phyloP scores from a whole-genome alignment of 495 filamentous ascomycete genomes.

The Lasiosphaeria hispida region DNA sequence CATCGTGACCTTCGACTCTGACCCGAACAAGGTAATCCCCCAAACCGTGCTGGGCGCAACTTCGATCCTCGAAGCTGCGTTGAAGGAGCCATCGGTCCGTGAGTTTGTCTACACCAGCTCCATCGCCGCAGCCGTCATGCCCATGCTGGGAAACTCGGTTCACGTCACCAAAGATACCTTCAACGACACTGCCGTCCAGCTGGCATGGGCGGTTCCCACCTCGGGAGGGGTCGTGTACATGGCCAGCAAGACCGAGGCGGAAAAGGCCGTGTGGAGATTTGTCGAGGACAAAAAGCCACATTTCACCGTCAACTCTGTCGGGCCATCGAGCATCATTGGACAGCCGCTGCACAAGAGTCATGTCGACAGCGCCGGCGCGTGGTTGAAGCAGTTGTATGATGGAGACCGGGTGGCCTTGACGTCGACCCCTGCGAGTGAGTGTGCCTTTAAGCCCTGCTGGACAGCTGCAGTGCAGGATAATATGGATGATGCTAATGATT shows the following conservation, averaged over 20 bases:
- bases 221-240: constrained; percentile 39
- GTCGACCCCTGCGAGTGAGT: constrained; percentile 3
- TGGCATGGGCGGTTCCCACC: constrained; percentile 41
- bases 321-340: constrained; percentile 44
- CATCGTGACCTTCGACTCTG: constrained; percentile 34
- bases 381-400: constrained; percentile 26
- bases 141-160: constrained; percentile 25
- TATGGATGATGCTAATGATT: neutral
- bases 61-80: constrained; percentile 45
- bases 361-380: constrained; percentile 20
- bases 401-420: constrained; percentile 15
- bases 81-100: constrained; percentile 42
- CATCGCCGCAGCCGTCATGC: constrained; percentile 37
- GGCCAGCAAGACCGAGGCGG: constrained; percentile 52
- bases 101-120: constrained; percentile 56
- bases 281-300: constrained; percentile 44
- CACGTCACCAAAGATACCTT: constrained; percentile 41
- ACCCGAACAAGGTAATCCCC: constrained; percentile 47
- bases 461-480: neutral
- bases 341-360: constrained; percentile 30
- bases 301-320: constrained; percentile 49
- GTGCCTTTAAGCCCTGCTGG: neutral
- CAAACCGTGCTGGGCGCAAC: constrained; percentile 36
- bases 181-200: constrained; percentile 46
- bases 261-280: constrained; percentile 52